Evolutionary conservation across 305 asterid genomes (phyloP), one percentile per base, ranked within the genome.

Genomic region (Ilex paraguariensis): DNA sequence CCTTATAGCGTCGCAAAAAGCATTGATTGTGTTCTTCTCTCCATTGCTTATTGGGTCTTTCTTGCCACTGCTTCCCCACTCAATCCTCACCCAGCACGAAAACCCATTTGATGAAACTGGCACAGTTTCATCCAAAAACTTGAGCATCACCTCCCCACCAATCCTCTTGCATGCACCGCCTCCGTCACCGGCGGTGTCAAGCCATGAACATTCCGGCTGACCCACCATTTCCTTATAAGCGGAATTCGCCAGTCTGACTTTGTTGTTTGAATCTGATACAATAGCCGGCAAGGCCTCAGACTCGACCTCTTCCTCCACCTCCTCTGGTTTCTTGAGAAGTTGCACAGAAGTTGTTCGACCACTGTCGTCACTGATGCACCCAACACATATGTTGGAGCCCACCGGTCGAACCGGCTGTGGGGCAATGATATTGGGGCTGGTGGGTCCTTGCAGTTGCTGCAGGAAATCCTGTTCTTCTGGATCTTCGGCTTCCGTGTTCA

Each of bases 121-220:
- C 42, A 61, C 39, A 13, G 53, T 13, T 12, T 83, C 48, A 36
- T 79, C 91, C 79, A 14, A 63, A 11, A 85, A 75, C 50, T 42
- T 74, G 4, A 92, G 66, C 74, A 72, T 57, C 5, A 92, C 91
- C 70, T 82, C 97, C 33, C 96, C 98, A 3, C 97, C 88, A 14
- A 92, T 88, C 60, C 95, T 79, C 88, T 71, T 82, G 69, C 82
- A 67, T 66, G 77, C 78, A 51, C 72, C 69, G 4, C 73, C 59
- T 1, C 80, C 76, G 9, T 69, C 42, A 0, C 69, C 69, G 11
- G 79, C 73, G 68, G 77, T 74, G 11, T 85, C 97, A 3, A 90
- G 82, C 98, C 98, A 92, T 53, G 82, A 69, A 62, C 97, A 92
- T 54, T 87, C 94, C 0, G 98, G 98, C 78, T 92, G 98, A 6